Base-by-base conservation (phyloP, 2,329 filamentous ascomycete species). In the Talaromyces sp. region DNA sequence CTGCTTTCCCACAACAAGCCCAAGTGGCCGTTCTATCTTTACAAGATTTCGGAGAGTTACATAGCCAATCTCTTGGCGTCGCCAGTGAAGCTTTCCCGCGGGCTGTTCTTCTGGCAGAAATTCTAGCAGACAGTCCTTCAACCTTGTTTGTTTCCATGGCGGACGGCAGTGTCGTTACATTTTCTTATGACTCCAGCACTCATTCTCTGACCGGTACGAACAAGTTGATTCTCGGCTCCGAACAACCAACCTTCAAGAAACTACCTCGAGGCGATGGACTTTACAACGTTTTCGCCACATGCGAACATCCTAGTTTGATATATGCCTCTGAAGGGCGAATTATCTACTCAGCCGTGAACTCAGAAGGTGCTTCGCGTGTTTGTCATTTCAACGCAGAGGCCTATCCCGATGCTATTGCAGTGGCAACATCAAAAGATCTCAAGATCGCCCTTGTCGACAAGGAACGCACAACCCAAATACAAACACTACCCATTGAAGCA, bases 221-320 rank as follows among this genome's bases (percentile, higher is more conserved):
- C 75, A 93, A 88, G 71, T 89, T 96, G 27, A 88, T 94, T 1
- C 82, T 99, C 13, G 94, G 95, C 27, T 94, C 91, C 15, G 90
- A 93, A 67, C 91, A 96, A 70, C 91, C 94, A 1, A 88, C 87
- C 15, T 89, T 99, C 71, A 90, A 94, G 66, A 83, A 91, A 25
- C 80, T 99, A 1, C 91, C 93, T 0, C 86, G 89, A 60, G 82
- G 82, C 0, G 81, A 89, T 61, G 83, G 85, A 0, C 80, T 92
- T 0, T 91, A 85, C 74, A 96, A 91, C 71, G 89, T 99, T 0
- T 96, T 99, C 75, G 92, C 93, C 0, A 96, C 92, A 0, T 97
- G 93, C 65, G 95, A 99, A 72, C 92, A 97, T 73, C 91, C 95
- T 0, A 97, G 92, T 68, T 79, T 99, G 63, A 97, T 99, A 58